Conservation (phyloP, 176 grass and related monocot genomes). For the Dendrocalamus sinicus region DNA sequence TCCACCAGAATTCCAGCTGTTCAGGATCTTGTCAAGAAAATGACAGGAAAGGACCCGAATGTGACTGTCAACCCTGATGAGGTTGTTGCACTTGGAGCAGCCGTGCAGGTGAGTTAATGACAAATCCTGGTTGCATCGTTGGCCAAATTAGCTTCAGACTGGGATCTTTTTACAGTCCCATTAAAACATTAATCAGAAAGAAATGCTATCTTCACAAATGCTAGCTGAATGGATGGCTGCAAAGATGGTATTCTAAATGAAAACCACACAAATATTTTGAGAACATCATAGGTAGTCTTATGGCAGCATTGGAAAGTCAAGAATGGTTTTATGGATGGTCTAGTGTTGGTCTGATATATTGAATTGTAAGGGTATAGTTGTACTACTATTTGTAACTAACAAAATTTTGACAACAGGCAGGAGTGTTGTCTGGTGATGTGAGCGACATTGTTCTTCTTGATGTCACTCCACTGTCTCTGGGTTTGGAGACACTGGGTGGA, state of each 20-base stretch:
- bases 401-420: conserved; percentile 54
- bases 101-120: conserved; percentile 71
- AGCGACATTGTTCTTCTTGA: conserved; percentile 86
- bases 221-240: not conserved
- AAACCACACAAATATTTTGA: too few species aligned
- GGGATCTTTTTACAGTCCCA: not conserved
- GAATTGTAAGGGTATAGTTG: too few species aligned
- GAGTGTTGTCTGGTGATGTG: conserved; percentile 77
- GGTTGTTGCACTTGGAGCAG: conserved; percentile 83
- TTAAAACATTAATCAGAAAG: not conserved
- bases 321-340: not conserved
- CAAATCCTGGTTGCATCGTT: not conserved
- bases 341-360: not conserved
- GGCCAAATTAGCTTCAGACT: not conserved
- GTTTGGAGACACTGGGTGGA: conserved; percentile 81
- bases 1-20: conserved; percentile 82
- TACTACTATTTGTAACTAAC: not conserved
- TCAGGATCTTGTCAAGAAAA: conserved; percentile 76
- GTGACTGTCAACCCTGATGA: conserved; percentile 84
- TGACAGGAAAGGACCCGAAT: conserved; percentile 84
- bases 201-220: not conserved
- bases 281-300: too few species aligned
- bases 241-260: too few species aligned
- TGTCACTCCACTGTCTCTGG: conserved; percentile 73
- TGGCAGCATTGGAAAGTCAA: not conserved